phyloP scores from a whole-genome alignment of 2,329 filamentous ascomycete genomes.

The Onygenales sp. region DNA sequence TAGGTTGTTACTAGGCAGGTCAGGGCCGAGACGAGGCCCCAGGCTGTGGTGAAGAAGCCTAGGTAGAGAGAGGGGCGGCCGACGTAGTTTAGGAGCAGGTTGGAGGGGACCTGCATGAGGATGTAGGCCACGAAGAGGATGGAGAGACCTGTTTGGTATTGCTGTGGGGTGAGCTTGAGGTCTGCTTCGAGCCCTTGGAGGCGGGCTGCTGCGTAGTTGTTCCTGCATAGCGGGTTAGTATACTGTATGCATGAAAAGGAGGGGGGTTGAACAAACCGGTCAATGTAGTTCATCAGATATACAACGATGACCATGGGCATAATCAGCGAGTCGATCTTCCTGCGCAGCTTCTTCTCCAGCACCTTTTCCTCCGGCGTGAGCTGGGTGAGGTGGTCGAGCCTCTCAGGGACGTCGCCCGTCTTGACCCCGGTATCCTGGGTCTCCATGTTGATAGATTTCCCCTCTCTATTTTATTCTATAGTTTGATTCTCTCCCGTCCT shows the following conservation, averaged over 20 bases:
- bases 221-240: conserved; percentile 17
- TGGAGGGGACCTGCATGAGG: conserved; percentile 39
- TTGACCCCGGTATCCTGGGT: neutral
- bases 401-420: neutral
- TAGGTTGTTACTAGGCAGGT: conserved; percentile 35
- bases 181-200: conserved; percentile 34
- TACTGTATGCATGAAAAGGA: neutral
- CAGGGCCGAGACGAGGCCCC: conserved; percentile 37
- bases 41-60: conserved; percentile 36
- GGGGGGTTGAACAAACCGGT: conserved; percentile 25
- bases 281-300: conserved; percentile 38
- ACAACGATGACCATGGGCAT: conserved; percentile 34
- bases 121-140: conserved; percentile 38
- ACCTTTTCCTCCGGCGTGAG: conserved; percentile 22
- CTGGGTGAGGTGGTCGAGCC: neutral
- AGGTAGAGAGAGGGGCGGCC: conserved; percentile 35
- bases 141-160: conserved; percentile 34
- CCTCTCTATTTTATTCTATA: neutral
- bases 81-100: conserved; percentile 33
- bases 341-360: conserved; percentile 28
- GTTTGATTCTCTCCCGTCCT: neutral
- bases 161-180: conserved; percentile 22
- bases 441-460: neutral
- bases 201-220: conserved; percentile 39
- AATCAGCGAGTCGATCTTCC: conserved; percentile 28